Conservation (phyloP, 2,329 filamentous ascomycete genomes). For the Fusarium nygamai region DNA sequence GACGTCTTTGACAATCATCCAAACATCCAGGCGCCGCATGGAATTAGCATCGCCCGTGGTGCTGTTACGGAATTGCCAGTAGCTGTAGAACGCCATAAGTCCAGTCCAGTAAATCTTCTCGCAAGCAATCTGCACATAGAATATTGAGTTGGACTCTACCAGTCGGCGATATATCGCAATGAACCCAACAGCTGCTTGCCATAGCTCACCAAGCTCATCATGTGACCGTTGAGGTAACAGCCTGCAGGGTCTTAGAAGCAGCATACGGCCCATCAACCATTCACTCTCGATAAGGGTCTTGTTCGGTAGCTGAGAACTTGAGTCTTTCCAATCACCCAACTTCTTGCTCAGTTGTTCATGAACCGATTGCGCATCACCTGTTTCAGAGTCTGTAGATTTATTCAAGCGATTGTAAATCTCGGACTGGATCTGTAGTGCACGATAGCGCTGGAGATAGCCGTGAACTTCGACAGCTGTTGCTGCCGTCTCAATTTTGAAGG, state of each 20-base stretch:
- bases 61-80: not conserved
- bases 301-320: not conserved
- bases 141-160: conserved; percentile 6
- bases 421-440: not conserved
- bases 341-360: not conserved
- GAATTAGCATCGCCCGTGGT: accelerated
- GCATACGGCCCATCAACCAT: conserved; percentile 16
- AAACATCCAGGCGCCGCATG: not conserved
- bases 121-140: conserved; percentile 6
- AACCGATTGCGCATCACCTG: accelerated
- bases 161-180: not conserved
- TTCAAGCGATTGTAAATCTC: not conserved
- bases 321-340: not conserved
- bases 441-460: conserved; percentile 11
- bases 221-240: not conserved
- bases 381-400: accelerated
- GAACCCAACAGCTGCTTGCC: not conserved
- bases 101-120: conserved; percentile 12
- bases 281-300: conserved; percentile 4
- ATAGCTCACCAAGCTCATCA: not conserved
- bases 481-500: not conserved
- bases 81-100: not conserved
- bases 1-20: conserved; percentile 1
- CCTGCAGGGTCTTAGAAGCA: not conserved
- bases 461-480: not conserved